phyloP scores from a whole-genome alignment of 163 green algal genomes.

The Scenedesmus sp. region DNA sequence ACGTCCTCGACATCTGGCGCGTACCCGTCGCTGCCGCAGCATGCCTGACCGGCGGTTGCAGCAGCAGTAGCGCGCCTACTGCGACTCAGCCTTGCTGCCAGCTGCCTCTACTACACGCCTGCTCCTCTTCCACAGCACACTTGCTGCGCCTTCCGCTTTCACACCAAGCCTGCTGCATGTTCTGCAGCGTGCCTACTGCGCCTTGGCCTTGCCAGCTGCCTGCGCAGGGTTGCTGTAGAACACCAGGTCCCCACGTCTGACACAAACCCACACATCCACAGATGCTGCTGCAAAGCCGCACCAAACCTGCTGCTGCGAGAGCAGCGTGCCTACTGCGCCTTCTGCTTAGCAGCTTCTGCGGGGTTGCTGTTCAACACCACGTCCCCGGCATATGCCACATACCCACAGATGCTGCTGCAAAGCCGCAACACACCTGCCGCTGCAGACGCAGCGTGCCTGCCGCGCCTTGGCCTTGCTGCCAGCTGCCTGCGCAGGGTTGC shows the following conservation, averaged over 20 bases:
- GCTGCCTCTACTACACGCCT: too few relatives aligned
- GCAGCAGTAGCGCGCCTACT: too few relatives aligned
- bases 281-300: conserved; percentile 64
- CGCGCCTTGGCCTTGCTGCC: too few relatives aligned
- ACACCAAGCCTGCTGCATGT: too few relatives aligned
- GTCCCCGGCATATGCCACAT: conserved; percentile 65
- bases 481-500: not conserved
- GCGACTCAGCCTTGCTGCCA: too few relatives aligned
- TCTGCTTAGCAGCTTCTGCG: not conserved
- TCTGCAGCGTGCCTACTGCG: too few relatives aligned
- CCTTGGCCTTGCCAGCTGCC: not conserved
- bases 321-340: not conserved
- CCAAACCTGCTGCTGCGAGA: not conserved
- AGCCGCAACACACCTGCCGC: too few relatives aligned
- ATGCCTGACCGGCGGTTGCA: too few relatives aligned
- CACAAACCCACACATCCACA: conserved; percentile 76
- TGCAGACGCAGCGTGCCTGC: too few relatives aligned
- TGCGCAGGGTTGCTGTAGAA: not conserved
- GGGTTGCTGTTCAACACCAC: conserved; percentile 59
- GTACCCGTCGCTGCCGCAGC: too few relatives aligned
- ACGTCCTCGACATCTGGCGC: conserved; percentile 74
- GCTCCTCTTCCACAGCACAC: conserved; percentile 70
- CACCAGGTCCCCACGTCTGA: conserved; percentile 77
- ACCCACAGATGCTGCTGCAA: too few relatives aligned
- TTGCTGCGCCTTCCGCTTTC: conserved; percentile 64